phyloP scores from a whole-genome alignment of 164 flowering plant species.

The Magnolia officinalis region DNA sequence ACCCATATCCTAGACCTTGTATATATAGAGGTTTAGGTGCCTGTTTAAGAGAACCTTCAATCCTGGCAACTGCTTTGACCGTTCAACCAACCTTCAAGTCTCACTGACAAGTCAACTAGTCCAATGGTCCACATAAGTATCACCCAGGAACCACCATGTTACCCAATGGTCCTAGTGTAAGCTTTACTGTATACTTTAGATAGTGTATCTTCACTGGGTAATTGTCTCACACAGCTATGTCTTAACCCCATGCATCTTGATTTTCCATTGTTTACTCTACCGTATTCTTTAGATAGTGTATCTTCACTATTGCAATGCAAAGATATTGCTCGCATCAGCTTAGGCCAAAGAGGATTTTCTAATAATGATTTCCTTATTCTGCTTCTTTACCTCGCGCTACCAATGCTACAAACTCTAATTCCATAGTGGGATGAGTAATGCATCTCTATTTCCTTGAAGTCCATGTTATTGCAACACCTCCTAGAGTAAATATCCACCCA shows the following conservation, averaged over 20 bases:
- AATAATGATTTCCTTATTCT: background rate
- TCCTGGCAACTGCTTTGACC: no score
- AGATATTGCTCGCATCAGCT: background rate
- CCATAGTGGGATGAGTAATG: conserved; percentile 1
- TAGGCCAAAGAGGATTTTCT: background rate
- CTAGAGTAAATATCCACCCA: background rate
- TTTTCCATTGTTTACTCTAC: background rate
- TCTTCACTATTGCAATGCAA: background rate
- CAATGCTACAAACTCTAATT: background rate
- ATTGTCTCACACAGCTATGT: no score
- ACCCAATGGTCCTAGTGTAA: no score
- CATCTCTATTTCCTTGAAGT: background rate
- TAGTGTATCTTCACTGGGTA: no score
- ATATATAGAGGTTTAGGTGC: no score
- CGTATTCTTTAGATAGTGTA: background rate
- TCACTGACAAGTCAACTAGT: no score
- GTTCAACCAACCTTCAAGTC: no score
- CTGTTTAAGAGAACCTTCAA: no score
- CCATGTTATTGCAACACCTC: conserved; percentile 3
- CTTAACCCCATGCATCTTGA: background rate
- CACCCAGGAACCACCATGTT: no score
- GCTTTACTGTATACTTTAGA: no score
- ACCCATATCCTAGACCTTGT: no score
- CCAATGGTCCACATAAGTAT: no score
- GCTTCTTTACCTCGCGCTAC: background rate